phyloP scores from a whole-genome alignment of 2,329 filamentous ascomycete species.

The Hymenoscyphus albidus region DNA sequence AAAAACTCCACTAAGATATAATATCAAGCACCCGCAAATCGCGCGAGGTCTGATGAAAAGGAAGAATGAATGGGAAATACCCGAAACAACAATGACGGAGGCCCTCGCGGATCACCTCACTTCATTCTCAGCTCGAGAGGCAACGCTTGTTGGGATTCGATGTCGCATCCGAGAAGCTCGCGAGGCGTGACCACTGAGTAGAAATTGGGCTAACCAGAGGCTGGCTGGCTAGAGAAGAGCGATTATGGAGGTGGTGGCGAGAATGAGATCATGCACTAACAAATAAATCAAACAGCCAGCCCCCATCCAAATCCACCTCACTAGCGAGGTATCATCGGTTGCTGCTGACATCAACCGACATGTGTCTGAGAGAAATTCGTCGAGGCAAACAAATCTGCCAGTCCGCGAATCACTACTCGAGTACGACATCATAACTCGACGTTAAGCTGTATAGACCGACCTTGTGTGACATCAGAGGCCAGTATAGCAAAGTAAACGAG shows the following conservation, averaged over 20 bases:
- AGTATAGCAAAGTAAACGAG: neutral
- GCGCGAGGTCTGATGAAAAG: neutral
- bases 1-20: neutral
- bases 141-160: neutral
- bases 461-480: neutral
- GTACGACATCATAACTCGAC: neutral
- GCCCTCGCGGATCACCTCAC: neutral
- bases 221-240: neutral
- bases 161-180: neutral
- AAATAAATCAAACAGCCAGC: neutral
- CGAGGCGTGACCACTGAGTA: no score
- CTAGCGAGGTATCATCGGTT: neutral
- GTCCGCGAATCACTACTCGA: neutral
- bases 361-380: neutral
- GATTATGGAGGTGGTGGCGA: neutral
- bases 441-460: neutral
- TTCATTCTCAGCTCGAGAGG: neutral
- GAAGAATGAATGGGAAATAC: neutral
- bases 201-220: no score
- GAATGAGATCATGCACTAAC: neutral
- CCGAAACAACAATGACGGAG: neutral
- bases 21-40: neutral
- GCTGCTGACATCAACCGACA: conserved; percentile 2
- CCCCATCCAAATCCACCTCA: neutral
- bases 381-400: neutral